Evolutionary conservation across 2,329 filamentous ascomycete species (phyloP).

Genomic region (Colletotrichum sp.): DNA sequence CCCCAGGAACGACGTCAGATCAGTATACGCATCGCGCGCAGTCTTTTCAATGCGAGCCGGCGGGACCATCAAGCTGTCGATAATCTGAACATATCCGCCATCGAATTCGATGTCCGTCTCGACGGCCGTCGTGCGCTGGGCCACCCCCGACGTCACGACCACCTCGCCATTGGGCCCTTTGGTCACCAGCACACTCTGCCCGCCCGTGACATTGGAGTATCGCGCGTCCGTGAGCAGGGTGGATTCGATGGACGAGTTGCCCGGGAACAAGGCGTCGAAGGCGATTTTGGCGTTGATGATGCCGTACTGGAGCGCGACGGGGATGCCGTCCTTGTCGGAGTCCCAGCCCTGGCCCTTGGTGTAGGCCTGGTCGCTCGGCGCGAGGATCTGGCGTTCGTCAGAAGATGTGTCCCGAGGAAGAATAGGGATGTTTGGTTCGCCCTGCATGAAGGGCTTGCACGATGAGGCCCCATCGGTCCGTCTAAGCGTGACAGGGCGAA

Average conservation of each 20-base stretch:
- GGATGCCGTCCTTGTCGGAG: constrained; percentile 45
- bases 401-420: not conserved
- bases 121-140: constrained; percentile 45
- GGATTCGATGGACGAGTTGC: constrained; percentile 42
- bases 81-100: constrained; percentile 55
- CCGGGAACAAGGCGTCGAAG: constrained; percentile 38
- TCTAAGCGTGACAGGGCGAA: not conserved
- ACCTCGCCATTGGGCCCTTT: constrained; percentile 41
- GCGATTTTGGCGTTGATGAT: constrained; percentile 58
- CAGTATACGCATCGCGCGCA: constrained; percentile 16
- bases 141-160: constrained; percentile 32
- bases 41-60: constrained; percentile 32
- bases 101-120: constrained; percentile 50
- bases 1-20: constrained; percentile 19
- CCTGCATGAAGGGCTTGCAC: not conserved
- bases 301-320: constrained; percentile 62
- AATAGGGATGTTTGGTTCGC: not conserved
- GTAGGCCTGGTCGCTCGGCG: constrained; percentile 63
- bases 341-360: constrained; percentile 38
- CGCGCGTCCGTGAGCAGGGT: constrained; percentile 47
- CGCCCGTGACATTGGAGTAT: constrained; percentile 54
- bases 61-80: constrained; percentile 56
- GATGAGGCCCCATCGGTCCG: not conserved
- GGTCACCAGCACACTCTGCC: constrained; percentile 52
- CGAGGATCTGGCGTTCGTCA: constrained; percentile 49